These are phyloP conservation scores for Hapsidospora chrysogenum DNA, from an alignment of 495 filamentous ascomycete species.

Conservation along the genomic window DNA sequence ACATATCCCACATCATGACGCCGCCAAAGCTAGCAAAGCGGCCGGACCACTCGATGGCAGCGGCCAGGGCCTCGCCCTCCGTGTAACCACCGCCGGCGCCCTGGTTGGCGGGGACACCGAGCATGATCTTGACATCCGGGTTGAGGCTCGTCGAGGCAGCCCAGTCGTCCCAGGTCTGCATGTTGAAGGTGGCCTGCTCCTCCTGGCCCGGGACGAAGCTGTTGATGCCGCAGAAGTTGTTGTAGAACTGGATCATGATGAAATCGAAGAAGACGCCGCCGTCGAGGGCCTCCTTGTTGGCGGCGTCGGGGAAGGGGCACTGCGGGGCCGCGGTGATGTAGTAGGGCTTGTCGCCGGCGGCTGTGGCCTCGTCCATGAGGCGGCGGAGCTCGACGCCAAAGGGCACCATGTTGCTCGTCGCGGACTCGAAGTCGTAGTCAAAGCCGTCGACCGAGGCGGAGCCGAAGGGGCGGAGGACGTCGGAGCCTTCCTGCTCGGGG, in stretches of 20 bases:
- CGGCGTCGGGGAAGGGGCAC: constrained; percentile 46
- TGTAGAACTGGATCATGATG: constrained; percentile 54
- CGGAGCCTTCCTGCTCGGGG: constrained; percentile 15
- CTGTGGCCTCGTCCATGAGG: constrained; percentile 35
- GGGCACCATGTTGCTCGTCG: constrained; percentile 27
- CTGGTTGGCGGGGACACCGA: constrained; percentile 48
- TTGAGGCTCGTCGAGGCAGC: constrained; percentile 46
- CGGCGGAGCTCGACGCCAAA: constrained; percentile 39
- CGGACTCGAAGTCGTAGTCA: constrained; percentile 49
- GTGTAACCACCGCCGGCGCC: constrained; percentile 46
- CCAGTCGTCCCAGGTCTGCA: constrained; percentile 56
- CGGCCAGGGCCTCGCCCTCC: constrained; percentile 20
- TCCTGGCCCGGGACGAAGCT: constrained; percentile 16
- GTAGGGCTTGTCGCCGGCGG: constrained; percentile 21
- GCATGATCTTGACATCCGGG: constrained; percentile 42
- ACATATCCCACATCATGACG: constrained; percentile 59
- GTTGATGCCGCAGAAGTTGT: constrained; percentile 46
- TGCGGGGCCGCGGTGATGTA: constrained; percentile 53
- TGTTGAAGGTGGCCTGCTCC: constrained; percentile 44
- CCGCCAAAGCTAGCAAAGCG: constrained; percentile 46
- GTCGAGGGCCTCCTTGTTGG: constrained; percentile 38
- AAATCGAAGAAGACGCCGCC: constrained; percentile 40
- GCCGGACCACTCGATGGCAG: constrained; percentile 33
- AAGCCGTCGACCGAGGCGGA: constrained; percentile 51
- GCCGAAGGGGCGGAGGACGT: constrained; percentile 43